phyloP scores from a whole-genome alignment of 2,329 filamentous ascomycete species.

The Talaromyces pinophilus region DNA sequence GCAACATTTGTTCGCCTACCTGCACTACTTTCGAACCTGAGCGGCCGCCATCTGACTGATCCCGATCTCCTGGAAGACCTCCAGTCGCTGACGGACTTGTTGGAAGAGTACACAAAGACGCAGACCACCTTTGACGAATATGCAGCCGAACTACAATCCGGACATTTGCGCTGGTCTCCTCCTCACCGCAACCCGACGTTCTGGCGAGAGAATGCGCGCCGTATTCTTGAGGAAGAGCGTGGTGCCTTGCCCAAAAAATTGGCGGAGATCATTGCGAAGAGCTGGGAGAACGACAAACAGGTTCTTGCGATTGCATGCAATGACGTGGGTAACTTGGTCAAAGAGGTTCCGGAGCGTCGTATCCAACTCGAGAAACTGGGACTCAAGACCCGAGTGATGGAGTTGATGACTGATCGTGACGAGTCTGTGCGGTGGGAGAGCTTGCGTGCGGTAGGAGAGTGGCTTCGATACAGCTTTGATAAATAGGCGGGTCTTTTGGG shows the following conservation, averaged over 20 bases:
- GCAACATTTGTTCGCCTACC: constrained; percentile 84
- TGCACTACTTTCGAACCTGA: constrained; percentile 59
- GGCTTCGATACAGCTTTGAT: constrained; percentile 71
- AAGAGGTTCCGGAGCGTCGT: constrained; percentile 83
- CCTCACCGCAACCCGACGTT: constrained; percentile 84
- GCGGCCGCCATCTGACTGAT: constrained; percentile 54
- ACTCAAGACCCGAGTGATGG: constrained; percentile 85
- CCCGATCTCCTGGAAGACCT: constrained; percentile 54
- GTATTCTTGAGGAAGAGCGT: constrained; percentile 80
- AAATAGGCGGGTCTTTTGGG: background rate
- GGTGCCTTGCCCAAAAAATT: constrained; percentile 77
- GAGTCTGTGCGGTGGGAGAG: constrained; percentile 93
- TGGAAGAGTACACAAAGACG: constrained; percentile 79
- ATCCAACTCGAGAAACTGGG: constrained; percentile 78
- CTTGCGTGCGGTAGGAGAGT: constrained; percentile 77
- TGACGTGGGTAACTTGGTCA: constrained; percentile 84
- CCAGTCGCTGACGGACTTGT: constrained; percentile 59
- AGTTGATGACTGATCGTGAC: constrained; percentile 85
- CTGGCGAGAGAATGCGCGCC: constrained; percentile 87
- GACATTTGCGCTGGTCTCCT: constrained; percentile 89
- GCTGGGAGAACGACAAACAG: constrained; percentile 79
- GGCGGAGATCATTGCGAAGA: constrained; percentile 80
- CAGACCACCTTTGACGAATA: constrained; percentile 69
- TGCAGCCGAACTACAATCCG: constrained; percentile 78
- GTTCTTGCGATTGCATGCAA: constrained; percentile 92